Base-by-base conservation (phyloP, 805 yeast genomes). In the Wickerhamomyces ciferrii region DNA sequence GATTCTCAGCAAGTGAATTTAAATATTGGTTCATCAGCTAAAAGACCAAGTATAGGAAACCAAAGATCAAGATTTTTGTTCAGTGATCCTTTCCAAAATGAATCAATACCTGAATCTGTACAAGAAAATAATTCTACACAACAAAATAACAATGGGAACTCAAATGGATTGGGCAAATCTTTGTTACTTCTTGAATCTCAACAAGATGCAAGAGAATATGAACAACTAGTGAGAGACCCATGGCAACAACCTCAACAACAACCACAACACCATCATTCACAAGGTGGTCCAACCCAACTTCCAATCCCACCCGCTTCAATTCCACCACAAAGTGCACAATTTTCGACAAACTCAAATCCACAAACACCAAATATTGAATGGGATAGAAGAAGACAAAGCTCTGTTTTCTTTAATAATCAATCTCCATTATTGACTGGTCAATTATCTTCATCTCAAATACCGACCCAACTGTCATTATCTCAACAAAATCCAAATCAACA, bases 41-140 rank as follows among this genome's bases (percentile, higher is more conserved):
- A 78, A 58, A 70, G 84, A 55, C 79, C 81, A 43, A 72, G 81
- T 17, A 61, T 78, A 42, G 79, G 79, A 34, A 69, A 72, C 46
- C 84, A 79, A 58, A 67, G 87, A 53, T 81, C 87, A n/a, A 71
- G 88, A 53, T 83, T 84, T 56, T 69, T 84, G 35, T 84, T 84
- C 59, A 76, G 83, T 53, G 89, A 83, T 58, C 87, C 88, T 10
- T 76, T 76, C 54, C 63, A 59, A n/a, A 58, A 54, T 31, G 70
- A 67, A 20, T 38, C 56, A 5, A 48, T 56, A 20, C 42, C 53
- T 2, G 63, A 60, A 39, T 43, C 45, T 44, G 44, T 47, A 19
- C 55, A 52, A 32, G 19, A 44, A 38, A 15, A 49, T 43, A 13
- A 4, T 15, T 14, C 5, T 5, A 14, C 37, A 6, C 20, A 53